Evolutionary conservation across 1,284 basidiomycete species (phyloP).

Genomic region (Ustilago hordei): DNA sequence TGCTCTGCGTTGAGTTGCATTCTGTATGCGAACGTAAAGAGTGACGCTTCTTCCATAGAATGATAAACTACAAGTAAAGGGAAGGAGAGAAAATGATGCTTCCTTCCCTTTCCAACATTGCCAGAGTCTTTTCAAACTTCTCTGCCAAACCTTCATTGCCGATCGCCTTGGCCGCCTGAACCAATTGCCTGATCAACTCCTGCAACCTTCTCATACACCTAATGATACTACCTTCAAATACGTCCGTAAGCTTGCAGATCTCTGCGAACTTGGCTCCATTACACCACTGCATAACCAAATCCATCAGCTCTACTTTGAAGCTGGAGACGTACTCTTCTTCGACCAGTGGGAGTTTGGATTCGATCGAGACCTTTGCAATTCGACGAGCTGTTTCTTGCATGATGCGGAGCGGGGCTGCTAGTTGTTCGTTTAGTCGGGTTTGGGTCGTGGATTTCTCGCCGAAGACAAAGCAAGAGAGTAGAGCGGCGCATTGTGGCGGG

Average conservation of each 20-base stretch:
- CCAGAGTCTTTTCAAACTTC: slow-evolving; percentile 63
- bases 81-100: slow-evolving; percentile 68
- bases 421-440: slow-evolving; percentile 85
- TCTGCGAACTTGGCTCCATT: slow-evolving; percentile 95
- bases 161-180: slow-evolving; percentile 91
- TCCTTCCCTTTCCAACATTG: slow-evolving; percentile 63
- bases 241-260: slow-evolving; percentile 95
- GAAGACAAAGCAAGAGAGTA: slow-evolving; percentile 97
- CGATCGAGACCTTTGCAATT: slow-evolving; percentile 94
- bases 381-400: slow-evolving; percentile 95
- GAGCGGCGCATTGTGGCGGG: slow-evolving; percentile 91
- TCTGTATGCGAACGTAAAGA: too few relatives aligned
- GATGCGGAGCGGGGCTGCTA: slow-evolving; percentile 87
- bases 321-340: slow-evolving; percentile 95
- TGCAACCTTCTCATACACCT: slow-evolving; percentile 92
- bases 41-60: too few relatives aligned
- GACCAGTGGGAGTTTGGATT: slow-evolving; percentile 86
- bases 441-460: slow-evolving; percentile 78
- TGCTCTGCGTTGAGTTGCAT: not conserved
- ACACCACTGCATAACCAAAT: slow-evolving; percentile 96
- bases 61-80: slow-evolving; percentile 28
- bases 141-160: slow-evolving; percentile 87
- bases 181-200: slow-evolving; percentile 95
- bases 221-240: slow-evolving; percentile 86
- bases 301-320: slow-evolving; percentile 99